Evolutionary conservation across 306 rosid species (phyloP).

Genomic region (Lagenaria siceraria): DNA sequence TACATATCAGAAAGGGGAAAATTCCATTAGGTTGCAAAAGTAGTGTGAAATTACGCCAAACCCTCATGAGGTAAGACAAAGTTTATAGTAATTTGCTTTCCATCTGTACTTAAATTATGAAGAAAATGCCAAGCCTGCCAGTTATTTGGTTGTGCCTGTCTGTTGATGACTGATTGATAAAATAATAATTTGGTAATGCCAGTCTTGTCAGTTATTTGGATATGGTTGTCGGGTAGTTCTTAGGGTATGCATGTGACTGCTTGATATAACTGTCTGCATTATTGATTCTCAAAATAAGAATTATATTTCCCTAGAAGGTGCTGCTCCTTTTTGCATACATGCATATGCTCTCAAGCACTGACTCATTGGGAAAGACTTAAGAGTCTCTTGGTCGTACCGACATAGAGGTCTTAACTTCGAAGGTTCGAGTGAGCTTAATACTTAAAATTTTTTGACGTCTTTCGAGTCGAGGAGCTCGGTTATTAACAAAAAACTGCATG

Average conservation of each 20-base stretch:
- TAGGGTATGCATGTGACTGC: constrained; percentile 29
- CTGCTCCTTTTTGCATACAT: neutral
- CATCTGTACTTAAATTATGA: neutral
- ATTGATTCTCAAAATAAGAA: neutral
- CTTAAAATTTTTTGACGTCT: too few species aligned
- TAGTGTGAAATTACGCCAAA: neutral
- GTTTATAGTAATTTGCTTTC: neutral
- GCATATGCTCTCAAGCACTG: too few species aligned
- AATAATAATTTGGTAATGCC: constrained; percentile 12
- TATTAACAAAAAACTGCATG: too few species aligned
- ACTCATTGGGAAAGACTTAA: too few species aligned
- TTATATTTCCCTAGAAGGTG: neutral
- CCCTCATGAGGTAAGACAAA: neutral
- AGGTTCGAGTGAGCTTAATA: too few species aligned
- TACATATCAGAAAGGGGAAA: neutral
- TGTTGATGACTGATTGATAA: constrained; percentile 3
- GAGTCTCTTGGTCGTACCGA: too few species aligned
- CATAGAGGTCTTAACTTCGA: too few species aligned
- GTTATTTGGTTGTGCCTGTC: constrained; percentile 8
- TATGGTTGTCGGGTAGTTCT: constrained; percentile 31
- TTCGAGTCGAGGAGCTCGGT: too few species aligned
- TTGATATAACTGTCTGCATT: constrained; percentile 19
- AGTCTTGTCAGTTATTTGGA: constrained; percentile 14
- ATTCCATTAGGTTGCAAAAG: neutral
- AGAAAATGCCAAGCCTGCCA: constrained; percentile 6